Evolutionary conservation across 2,329 filamentous ascomycete genomes (phyloP).

Genomic region (Fusarium nygamai): DNA sequence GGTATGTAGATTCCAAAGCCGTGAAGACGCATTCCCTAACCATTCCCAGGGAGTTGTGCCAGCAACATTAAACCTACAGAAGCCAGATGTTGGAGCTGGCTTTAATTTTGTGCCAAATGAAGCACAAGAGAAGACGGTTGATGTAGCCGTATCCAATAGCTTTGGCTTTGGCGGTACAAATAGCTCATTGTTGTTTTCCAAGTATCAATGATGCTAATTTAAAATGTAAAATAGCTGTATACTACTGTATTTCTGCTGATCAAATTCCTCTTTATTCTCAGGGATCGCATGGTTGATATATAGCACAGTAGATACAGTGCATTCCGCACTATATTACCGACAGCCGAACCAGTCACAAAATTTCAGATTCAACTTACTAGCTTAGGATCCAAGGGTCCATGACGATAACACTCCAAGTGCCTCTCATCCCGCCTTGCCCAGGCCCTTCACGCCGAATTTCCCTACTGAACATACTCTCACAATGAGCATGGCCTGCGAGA

Average conservation of each 20-base stretch:
- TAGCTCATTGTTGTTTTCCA: slow-evolving; percentile 82
- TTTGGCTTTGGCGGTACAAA: slow-evolving; percentile 99
- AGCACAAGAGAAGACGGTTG: slow-evolving; percentile 75
- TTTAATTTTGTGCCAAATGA: slow-evolving; percentile 86
- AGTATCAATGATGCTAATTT: slow-evolving; percentile 12
- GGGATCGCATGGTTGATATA: background rate
- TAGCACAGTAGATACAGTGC: slow-evolving; percentile 24
- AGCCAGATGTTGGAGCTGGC: slow-evolving; percentile 71
- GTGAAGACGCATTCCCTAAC: slow-evolving; percentile 8
- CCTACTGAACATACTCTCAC: background rate
- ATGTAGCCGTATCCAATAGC: slow-evolving; percentile 88
- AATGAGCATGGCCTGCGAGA: slow-evolving; percentile 57
- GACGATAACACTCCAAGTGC: slow-evolving; percentile 43
- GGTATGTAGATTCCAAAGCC: slow-evolving; percentile 61
- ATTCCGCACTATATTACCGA: background rate
- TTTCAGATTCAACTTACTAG: background rate
- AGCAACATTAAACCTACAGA: slow-evolving; percentile 84
- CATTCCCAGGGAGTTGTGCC: slow-evolving; percentile 77
- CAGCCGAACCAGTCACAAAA: slow-evolving; percentile 33
- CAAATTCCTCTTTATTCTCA: background rate
- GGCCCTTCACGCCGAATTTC: background rate
- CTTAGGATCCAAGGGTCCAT: slow-evolving; percentile 28
- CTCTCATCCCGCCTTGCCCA: slow-evolving; percentile 10
- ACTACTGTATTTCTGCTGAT: background rate
- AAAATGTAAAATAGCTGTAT: background rate